Evolutionary conservation across 352 stramenopile species (phyloP).

Genomic region (Pythium dissimile): DNA sequence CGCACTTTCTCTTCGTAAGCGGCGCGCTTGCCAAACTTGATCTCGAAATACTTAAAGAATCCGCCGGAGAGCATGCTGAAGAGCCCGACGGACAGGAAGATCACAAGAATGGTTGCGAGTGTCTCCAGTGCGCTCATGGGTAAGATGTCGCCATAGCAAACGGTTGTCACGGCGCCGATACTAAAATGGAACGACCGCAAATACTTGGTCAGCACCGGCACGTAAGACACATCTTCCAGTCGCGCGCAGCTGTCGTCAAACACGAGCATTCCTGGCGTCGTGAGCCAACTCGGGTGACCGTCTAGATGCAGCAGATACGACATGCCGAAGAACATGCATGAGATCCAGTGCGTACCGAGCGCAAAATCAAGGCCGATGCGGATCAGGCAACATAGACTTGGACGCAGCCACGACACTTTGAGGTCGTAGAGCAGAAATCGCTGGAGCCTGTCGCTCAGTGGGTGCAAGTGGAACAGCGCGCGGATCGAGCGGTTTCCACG

Average conservation of each 20-base stretch:
- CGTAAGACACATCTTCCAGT: conserved; percentile 19
- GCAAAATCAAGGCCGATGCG: conserved; percentile 33
- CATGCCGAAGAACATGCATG: conserved; percentile 37
- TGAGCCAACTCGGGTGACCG: conserved; percentile 44
- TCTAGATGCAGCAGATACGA: conserved; percentile 41
- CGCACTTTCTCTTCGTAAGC: conserved; percentile 47
- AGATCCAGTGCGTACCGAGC: conserved; percentile 26
- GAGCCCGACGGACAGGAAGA: conserved; percentile 36
- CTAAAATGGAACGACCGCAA: conserved; percentile 36
- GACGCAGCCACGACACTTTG: conserved; percentile 22
- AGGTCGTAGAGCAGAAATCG: conserved; percentile 55
- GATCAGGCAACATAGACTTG: conserved; percentile 33
- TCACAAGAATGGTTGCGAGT: conserved; percentile 25
- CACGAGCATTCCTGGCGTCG: conserved; percentile 36
- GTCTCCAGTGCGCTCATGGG: conserved; percentile 37
- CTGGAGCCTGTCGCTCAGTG: conserved; percentile 43
- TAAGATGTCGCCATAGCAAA: conserved; percentile 40
- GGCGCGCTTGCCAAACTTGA: conserved; percentile 37
- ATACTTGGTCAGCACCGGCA: conserved; percentile 26
- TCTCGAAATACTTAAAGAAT: conserved; percentile 47
- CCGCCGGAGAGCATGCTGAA: conserved; percentile 44
- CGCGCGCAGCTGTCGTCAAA: conserved; percentile 16
- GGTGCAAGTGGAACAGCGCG: conserved; percentile 37
- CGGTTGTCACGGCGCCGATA: conserved; percentile 34
- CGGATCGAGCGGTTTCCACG: conserved; percentile 54